These are phyloP conservation scores for Ceratobasidium sp. DNA, from an alignment of 1,284 basidiomycete genomes.

Conservation along the genomic window DNA sequence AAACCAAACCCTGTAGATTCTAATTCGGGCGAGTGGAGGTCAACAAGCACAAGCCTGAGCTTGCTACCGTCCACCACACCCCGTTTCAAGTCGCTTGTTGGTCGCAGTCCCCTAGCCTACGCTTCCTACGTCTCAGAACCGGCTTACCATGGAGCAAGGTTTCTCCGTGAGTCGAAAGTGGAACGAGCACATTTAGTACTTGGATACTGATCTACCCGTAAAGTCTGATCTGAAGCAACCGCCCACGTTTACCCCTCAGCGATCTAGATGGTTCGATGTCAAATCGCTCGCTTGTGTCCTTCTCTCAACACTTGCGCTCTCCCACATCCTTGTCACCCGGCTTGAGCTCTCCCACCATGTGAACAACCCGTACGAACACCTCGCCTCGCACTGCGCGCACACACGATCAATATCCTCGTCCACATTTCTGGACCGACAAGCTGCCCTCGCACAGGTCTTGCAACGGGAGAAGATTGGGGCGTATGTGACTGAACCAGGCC, in stretches of 20 bases:
- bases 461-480: conserved; percentile 60
- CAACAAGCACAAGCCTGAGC: conserved; percentile 1
- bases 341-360: too few relatives aligned
- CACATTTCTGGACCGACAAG: conserved; percentile 63
- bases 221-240: neutral
- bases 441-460: conserved; percentile 59
- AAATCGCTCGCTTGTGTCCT: neutral
- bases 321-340: neutral
- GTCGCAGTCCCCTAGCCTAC: too few relatives aligned
- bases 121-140: too few relatives aligned
- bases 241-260: neutral
- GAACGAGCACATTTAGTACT: too few relatives aligned
- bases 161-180: too few relatives aligned
- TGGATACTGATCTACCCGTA: too few relatives aligned
- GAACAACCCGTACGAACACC: conserved; percentile 44
- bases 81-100: neutral
- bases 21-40: neutral
- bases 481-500: conserved; percentile 78
- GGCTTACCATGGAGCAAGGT: too few relatives aligned
- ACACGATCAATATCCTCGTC: conserved; percentile 56
- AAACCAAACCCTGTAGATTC: conserved; percentile 3
- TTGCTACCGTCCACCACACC: neutral
- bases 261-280: neutral
- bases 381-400: conserved; percentile 59
- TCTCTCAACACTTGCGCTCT: neutral